Base-by-base conservation (phyloP, 352 stramenopile genomes). In the Pythium myriotylum region DNA sequence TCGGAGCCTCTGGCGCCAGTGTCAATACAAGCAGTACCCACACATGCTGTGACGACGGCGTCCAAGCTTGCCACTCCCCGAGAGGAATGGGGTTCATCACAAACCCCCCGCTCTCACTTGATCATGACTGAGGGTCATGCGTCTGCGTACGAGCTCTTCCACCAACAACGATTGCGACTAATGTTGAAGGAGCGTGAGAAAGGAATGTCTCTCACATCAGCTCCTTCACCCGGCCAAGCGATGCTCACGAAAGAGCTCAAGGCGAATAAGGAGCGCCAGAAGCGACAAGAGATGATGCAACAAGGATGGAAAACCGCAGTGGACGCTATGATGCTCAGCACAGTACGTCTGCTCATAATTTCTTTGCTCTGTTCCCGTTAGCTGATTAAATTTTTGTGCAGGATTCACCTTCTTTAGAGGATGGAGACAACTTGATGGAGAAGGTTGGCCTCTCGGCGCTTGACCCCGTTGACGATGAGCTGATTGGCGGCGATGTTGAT, bases 241-340 rank as follows among this genome's bases (percentile, higher is more conserved):
- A 73, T 95, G 73, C 73, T 95, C 8, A 95, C 86, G n/a, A 94
- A 93, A 60, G 86, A 95, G 50, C 68, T 95, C 23, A 84, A 91
- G 53, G 86, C 84, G 8, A 95, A 95, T 70, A 95, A 93, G 47
- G 86, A 95, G 57, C 81, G 85, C 8, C 85, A 94, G 72, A 90
- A 90, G 22, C 81, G 84, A 22, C 86, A 95, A 70, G 84, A 86
- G 27, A 93, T 95, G 57, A 92, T 95, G 83, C 84, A 95, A 22
- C 90, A 93, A 67, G 86, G 86, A 8, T 95, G 86, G 86, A 95
- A 91, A 65, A 89, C 82, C 51, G 86, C 86, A 7, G 84, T 92
- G 29, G 83, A 92, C 27, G 85, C 84, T 19, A 94, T 91, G 57
- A 74, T 72, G 16, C 78, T 88, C 58, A 89, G 80, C 55, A 86